A percentile compares a stretch with the other conserved stretches of the same genome.
Conservation (phyloP, 2,329 filamentous ascomycete genomes). For the Xenosphaeropsis pyriputrescens region DNA sequence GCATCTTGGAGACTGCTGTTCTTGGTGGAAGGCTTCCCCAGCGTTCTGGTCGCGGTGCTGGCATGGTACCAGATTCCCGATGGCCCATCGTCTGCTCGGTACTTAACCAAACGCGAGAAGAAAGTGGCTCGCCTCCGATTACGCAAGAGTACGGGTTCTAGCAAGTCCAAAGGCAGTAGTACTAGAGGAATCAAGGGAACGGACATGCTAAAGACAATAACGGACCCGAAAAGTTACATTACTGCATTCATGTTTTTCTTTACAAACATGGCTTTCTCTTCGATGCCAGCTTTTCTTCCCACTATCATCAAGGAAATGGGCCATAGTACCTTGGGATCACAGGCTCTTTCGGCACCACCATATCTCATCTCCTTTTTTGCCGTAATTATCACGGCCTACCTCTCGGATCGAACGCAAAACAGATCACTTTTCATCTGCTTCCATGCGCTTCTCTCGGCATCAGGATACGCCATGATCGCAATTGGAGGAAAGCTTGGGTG, state of each 20-base stretch:
- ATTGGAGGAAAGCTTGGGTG: constrained; percentile 34
- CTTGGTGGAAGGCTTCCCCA: constrained; percentile 73
- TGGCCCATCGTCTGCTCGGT: constrained; percentile 49
- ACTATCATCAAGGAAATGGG: constrained; percentile 69
- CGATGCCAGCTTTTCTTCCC: constrained; percentile 75
- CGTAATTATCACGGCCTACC: constrained; percentile 57
- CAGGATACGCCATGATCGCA: constrained; percentile 45
- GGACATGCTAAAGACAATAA: constrained; percentile 42
- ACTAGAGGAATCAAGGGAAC: constrained; percentile 29
- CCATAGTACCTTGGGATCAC: constrained; percentile 49
- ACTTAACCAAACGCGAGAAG: constrained; percentile 46
- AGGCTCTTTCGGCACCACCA: constrained; percentile 69
- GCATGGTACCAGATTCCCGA: constrained; percentile 70
- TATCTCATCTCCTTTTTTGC: constrained; percentile 62
- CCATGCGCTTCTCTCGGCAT: constrained; percentile 51
- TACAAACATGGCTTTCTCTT: constrained; percentile 78
- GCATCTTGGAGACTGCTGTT: constrained; percentile 80
- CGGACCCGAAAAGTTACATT: constrained; percentile 58
- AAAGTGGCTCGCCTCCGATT: constrained; percentile 59
- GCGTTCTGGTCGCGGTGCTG: constrained; percentile 56
- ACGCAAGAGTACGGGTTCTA: constrained; percentile 18
- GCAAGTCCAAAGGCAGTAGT: constrained; percentile 2
- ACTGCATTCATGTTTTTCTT: constrained; percentile 76
- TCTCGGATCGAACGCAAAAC: constrained; percentile 51
- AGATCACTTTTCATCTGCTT: constrained; percentile 53